Evolutionary conservation across 768 basidiomycete genomes (phyloP), one percentile per base, ranked within the genome.

Genomic region (Cyclocybe cylindracea): DNA sequence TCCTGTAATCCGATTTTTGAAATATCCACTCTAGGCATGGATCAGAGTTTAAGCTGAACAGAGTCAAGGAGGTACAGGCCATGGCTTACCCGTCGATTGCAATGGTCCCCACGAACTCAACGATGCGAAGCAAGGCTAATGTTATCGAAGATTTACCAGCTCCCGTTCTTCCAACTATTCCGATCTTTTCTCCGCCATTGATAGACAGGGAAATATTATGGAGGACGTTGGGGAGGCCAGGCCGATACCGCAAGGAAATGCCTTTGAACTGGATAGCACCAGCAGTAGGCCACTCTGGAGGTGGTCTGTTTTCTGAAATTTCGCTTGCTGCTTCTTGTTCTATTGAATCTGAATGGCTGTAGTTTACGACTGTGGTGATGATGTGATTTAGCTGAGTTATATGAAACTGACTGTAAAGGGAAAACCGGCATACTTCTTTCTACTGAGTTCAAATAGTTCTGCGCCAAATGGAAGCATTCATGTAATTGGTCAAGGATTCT

Each of bases 181-280:
- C 89, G 48, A 91, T 83, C 71, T 89, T 89, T 68, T 92, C 87
- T 0, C 85, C 84, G 0, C 79, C 79, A 2, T 71, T 66, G 40
- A 91, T 78, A n/a, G 68, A 68, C 58, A 91, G 42, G 4, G 78
- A 78, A 14, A 91, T 71, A 0, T 81, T 82, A 58, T 84, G 83
- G 35, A 92, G 73, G 3, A 91, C 88, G 10, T 80, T 77, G 0
- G 89, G 88, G n/a, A 91, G 71, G 3, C 85, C 87, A 0, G 82
- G 78, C 16, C 90, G 72, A 62, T 93, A 91, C 13, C 73, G 71
- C 80, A 87, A 78, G 4, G 69, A 62, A 18, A 86, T 72, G 34
- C 87, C 67, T 18, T 83, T 73, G 66, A 91, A 84, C 43, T 79
- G 74, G 58, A 92, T 78, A 4, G 72, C 69, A 6, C 90, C 90